Evolutionary conservation across 306 rosid genomes (phyloP).

Genomic region (Lotus japonicus): DNA sequence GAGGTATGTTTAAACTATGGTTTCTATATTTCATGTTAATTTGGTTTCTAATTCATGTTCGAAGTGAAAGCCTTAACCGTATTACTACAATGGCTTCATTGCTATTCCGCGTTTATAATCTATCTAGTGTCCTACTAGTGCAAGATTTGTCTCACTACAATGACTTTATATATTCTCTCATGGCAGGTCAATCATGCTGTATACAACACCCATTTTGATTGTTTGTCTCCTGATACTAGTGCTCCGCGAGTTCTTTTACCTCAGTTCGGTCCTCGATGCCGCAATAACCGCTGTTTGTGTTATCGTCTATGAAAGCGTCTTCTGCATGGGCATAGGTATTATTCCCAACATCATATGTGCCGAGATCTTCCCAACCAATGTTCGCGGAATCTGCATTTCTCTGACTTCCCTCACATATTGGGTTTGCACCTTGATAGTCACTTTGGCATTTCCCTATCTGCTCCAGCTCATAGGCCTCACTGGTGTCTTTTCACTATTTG

Average conservation of each 20-base stretch:
- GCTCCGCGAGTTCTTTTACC: slow-evolving; percentile 23
- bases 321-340: slow-evolving; percentile 62
- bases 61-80: not conserved
- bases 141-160: not conserved
- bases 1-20: slow-evolving; percentile 40
- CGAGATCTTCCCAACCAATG: slow-evolving; percentile 61
- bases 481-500: slow-evolving; percentile 51
- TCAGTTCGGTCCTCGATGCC: slow-evolving; percentile 35
- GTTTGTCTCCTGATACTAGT: slow-evolving; percentile 48
- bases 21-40: not conserved
- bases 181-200: slow-evolving; percentile 56
- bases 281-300: slow-evolving; percentile 41
- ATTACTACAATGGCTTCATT: not conserved
- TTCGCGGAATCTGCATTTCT: slow-evolving; percentile 66
- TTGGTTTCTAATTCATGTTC: not conserved
- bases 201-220: slow-evolving; percentile 55
- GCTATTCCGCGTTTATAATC: no score
- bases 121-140: no score
- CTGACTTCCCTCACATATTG: slow-evolving; percentile 57
- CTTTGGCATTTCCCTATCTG: slow-evolving; percentile 44
- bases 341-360: slow-evolving; percentile 65
- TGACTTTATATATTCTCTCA: slow-evolving; percentile 7
- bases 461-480: slow-evolving; percentile 49
- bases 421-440: slow-evolving; percentile 49
- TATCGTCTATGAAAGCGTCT: slow-evolving; percentile 47